These are phyloP conservation scores for Termitomyces heimii DNA, from an alignment of 768 basidiomycete genomes.

Conservation along the genomic window DNA sequence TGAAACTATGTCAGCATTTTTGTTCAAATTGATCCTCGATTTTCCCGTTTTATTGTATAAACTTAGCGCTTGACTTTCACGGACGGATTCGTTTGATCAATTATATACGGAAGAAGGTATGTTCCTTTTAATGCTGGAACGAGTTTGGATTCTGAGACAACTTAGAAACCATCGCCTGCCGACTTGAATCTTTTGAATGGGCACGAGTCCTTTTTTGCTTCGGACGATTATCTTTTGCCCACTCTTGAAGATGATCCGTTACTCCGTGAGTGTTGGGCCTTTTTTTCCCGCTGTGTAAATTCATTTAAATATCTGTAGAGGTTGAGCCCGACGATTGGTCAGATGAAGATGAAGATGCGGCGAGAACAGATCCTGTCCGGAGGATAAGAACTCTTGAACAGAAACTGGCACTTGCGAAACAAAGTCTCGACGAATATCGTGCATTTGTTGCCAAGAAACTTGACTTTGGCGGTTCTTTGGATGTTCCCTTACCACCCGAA, in stretches of 20 bases:
- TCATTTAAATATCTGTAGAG: slow-evolving; percentile 33
- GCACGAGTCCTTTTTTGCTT: slow-evolving; percentile 55
- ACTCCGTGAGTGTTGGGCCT: slow-evolving; percentile 53
- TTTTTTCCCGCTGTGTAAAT: background rate
- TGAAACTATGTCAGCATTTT: slow-evolving; percentile 45
- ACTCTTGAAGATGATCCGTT: slow-evolving; percentile 82
- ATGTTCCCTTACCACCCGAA: slow-evolving; percentile 32
- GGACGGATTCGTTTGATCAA: slow-evolving; percentile 81
- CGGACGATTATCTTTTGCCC: slow-evolving; percentile 81
- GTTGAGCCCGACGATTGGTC: slow-evolving; percentile 67
- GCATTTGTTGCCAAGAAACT: slow-evolving; percentile 49
- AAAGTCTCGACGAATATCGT: slow-evolving; percentile 60
- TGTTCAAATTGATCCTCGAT: background rate
- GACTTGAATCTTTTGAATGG: slow-evolving; percentile 46
- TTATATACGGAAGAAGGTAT: slow-evolving; percentile 74
- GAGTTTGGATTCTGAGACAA: slow-evolving; percentile 4
- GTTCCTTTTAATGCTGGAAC: background rate
- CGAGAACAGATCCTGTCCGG: slow-evolving; percentile 25
- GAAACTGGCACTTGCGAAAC: slow-evolving; percentile 52
- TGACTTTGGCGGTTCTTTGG: slow-evolving; percentile 36
- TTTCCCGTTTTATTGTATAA: slow-evolving; percentile 2
- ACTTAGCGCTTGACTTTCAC: slow-evolving; percentile 69
- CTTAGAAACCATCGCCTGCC: slow-evolving; percentile 47
- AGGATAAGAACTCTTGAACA: slow-evolving; percentile 56
- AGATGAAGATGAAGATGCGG: slow-evolving; percentile 57